phyloP scores from a whole-genome alignment of 2,329 filamentous ascomycete species.

The Colletotrichum agaves region DNA sequence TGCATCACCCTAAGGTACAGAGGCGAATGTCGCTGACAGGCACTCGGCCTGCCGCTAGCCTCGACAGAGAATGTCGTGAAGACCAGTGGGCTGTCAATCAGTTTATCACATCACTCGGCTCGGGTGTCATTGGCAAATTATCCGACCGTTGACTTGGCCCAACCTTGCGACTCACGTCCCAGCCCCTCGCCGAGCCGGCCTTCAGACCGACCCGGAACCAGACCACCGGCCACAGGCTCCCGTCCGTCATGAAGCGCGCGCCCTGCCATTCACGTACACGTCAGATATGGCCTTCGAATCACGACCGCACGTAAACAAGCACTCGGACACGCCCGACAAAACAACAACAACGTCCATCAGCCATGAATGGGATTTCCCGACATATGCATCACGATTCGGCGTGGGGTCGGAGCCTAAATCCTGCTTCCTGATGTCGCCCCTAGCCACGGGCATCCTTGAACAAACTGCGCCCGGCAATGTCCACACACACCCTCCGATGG shows the following conservation, averaged over 20 bases:
- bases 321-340: background rate
- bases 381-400: conserved; percentile 12
- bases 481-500: conserved; percentile 5
- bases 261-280: conserved; percentile 9
- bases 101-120: no score
- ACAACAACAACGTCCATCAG: background rate
- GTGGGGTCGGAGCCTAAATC: conserved; percentile 34
- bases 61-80: background rate
- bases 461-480: conserved; percentile 13
- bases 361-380: background rate
- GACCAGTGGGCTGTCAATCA: background rate
- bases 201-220: conserved; percentile 28
- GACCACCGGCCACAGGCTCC: conserved; percentile 19
- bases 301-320: conserved; percentile 1
- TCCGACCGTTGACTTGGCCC: conserved; percentile 22
- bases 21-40: conserved; percentile 14
- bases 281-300: background rate
- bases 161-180: conserved; percentile 32
- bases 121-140: background rate
- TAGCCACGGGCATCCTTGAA: conserved; percentile 32
- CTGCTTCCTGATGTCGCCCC: conserved; percentile 31
- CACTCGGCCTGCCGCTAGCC: background rate
- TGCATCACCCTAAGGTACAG: conserved; percentile 3
- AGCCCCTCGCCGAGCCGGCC: conserved; percentile 27
- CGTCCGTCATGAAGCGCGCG: conserved; percentile 4